phyloP scores from a whole-genome alignment of 495 filamentous ascomycete genomes.

The Penicillium dipodomyicola region DNA sequence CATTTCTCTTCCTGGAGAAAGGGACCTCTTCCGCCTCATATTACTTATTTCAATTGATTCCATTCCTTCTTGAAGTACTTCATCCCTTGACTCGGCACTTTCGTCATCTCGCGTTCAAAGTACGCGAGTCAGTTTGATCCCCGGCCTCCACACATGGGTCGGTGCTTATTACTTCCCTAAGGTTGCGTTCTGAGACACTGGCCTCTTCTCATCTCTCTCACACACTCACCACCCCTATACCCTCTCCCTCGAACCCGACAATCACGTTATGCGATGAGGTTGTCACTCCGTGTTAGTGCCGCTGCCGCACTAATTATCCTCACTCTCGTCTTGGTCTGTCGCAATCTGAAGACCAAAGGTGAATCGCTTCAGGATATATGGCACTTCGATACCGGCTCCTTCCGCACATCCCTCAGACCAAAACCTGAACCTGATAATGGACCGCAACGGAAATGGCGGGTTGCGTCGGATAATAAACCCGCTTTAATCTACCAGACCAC shows the following conservation, averaged over 20 bases:
- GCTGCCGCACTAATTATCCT: constrained; percentile 36
- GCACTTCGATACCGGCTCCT: constrained; percentile 30
- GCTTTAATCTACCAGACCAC: constrained; percentile 30
- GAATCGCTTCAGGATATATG: constrained; percentile 29
- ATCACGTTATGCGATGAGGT: constrained; percentile 44
- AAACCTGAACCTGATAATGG: constrained; percentile 15
- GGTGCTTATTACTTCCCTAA: constrained; percentile 8
- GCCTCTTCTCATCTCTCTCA: constrained; percentile 5
- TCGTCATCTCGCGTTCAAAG: constrained; percentile 6
- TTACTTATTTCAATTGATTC: not conserved
- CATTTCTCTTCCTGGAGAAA: not conserved
- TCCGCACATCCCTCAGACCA: constrained; percentile 20
- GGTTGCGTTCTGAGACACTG: constrained; percentile 10
- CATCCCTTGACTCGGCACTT: constrained; percentile 10
- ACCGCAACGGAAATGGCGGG: constrained; percentile 28
- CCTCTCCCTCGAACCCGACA: not conserved
- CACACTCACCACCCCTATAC: not conserved
- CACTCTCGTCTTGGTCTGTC: constrained; percentile 36
- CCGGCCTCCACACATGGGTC: constrained; percentile 11
- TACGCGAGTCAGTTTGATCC: not conserved
- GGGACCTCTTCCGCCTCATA: not conserved
- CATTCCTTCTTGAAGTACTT: constrained; percentile 5
- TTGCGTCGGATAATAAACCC: constrained; percentile 16
- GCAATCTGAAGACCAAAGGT: constrained; percentile 30
- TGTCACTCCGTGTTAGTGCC: constrained; percentile 39